Evolutionary conservation across 164 flowering plant species (phyloP).

Genomic region (Chimonanthus salicifolius): DNA sequence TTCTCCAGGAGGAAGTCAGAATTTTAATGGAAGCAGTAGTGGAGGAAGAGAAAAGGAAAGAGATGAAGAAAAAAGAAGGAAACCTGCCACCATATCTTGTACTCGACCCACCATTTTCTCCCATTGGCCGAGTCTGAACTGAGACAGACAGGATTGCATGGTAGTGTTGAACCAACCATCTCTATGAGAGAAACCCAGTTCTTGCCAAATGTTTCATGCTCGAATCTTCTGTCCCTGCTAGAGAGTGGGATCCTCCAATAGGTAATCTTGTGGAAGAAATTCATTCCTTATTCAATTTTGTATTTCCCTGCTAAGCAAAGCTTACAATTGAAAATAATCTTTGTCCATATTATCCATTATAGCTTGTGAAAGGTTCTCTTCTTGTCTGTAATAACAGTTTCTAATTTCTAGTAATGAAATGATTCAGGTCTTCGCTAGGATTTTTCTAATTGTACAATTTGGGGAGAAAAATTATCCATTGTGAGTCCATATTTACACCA

Average conservation of each 20-base stretch:
- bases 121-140: conserved; percentile 56
- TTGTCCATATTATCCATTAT: background rate
- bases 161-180: background rate
- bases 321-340: background rate
- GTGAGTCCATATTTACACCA: too few relatives aligned
- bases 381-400: too few relatives aligned
- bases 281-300: background rate
- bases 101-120: conserved; percentile 77
- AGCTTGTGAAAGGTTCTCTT: too few relatives aligned
- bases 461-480: too few relatives aligned
- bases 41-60: conserved; percentile 50
- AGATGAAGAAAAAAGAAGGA: conserved; percentile 29
- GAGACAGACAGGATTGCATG: background rate
- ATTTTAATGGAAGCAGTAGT: conserved; percentile 46
- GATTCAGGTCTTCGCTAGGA: too few relatives aligned
- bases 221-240: background rate
- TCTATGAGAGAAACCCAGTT: background rate
- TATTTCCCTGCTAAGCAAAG: background rate
- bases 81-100: conserved; percentile 39
- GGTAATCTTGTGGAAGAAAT: background rate
- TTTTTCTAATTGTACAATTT: too few relatives aligned
- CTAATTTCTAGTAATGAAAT: too few relatives aligned
- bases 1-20: conserved; percentile 60
- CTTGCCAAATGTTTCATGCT: background rate
- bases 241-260: background rate